These are phyloP conservation scores for Xenoacremonium recifei DNA, from an alignment of 2,329 filamentous ascomycete species.

Conservation along the genomic window DNA sequence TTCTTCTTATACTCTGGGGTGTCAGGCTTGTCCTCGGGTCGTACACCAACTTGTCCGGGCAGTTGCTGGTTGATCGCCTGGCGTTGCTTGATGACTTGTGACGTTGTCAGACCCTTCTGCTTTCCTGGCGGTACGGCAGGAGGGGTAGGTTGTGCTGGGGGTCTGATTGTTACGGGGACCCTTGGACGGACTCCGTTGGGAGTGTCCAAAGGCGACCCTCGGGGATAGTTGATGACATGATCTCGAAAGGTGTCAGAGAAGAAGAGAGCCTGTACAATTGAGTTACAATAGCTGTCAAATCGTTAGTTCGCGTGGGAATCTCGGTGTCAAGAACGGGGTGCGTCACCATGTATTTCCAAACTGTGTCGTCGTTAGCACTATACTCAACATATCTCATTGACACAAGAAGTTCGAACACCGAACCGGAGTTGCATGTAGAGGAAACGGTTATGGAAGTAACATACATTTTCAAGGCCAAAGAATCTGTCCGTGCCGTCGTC, in stretches of 20 bases:
- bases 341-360: slow-evolving; percentile 95
- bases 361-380: slow-evolving; percentile 50
- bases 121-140: slow-evolving; percentile 40
- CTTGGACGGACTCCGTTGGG: slow-evolving; percentile 58
- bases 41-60: slow-evolving; percentile 51
- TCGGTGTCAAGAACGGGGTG: background rate
- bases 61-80: slow-evolving; percentile 54
- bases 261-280: slow-evolving; percentile 94
- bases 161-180: slow-evolving; percentile 61
- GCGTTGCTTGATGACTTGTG: slow-evolving; percentile 57
- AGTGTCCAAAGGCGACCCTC: slow-evolving; percentile 66
- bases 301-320: slow-evolving; percentile 16
- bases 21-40: slow-evolving; percentile 90
- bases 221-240: slow-evolving; percentile 88
- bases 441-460: slow-evolving; percentile 40
- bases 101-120: slow-evolving; percentile 51
- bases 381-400: slow-evolving; percentile 1
- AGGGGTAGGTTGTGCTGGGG: slow-evolving; percentile 49
- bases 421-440: too few relatives aligned
- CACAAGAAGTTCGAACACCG: too few relatives aligned
- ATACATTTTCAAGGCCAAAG: slow-evolving; percentile 96
- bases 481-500: slow-evolving; percentile 95
- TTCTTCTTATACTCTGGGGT: slow-evolving; percentile 98
- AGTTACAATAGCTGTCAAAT: slow-evolving; percentile 84
- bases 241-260: slow-evolving; percentile 94